Conservation (phyloP, 306 rosid species). For the Pueraria montana region DNA sequence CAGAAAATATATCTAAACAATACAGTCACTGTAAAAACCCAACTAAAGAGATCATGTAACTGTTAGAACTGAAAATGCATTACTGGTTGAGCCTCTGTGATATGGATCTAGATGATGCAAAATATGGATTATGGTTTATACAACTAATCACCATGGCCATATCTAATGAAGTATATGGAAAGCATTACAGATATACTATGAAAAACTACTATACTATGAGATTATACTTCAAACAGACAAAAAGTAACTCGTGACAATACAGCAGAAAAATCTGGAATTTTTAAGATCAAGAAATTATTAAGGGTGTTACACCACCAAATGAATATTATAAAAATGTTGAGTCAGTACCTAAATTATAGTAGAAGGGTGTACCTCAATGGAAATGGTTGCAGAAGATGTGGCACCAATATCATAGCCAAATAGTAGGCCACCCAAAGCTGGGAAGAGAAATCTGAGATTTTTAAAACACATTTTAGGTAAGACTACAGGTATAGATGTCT, state of each 20-base stretch:
- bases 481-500: constrained; percentile 14
- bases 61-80: constrained; percentile 3
- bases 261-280: constrained; percentile 19
- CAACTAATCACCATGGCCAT: neutral
- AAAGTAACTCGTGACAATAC: neutral
- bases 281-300: constrained; percentile 26
- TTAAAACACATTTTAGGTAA: constrained; percentile 28
- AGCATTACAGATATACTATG: constrained; percentile 13
- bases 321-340: neutral
- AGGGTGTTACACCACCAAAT: neutral
- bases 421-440: constrained; percentile 91
- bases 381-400: constrained; percentile 86
- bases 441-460: constrained; percentile 89
- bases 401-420: constrained; percentile 98
- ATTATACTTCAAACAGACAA: constrained; percentile 1
- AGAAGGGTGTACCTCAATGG: constrained; percentile 68
- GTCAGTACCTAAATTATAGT: constrained; percentile 1
- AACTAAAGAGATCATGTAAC: constrained; percentile 1
- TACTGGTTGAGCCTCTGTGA: neutral
- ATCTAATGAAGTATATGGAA: neutral
- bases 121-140: neutral
- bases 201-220: neutral
- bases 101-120: neutral
- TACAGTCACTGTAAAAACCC: constrained; percentile 7
- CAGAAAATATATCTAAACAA: neutral